phyloP scores from a whole-genome alignment of 2,329 filamentous ascomycete species.

The Monilinia laxa region DNA sequence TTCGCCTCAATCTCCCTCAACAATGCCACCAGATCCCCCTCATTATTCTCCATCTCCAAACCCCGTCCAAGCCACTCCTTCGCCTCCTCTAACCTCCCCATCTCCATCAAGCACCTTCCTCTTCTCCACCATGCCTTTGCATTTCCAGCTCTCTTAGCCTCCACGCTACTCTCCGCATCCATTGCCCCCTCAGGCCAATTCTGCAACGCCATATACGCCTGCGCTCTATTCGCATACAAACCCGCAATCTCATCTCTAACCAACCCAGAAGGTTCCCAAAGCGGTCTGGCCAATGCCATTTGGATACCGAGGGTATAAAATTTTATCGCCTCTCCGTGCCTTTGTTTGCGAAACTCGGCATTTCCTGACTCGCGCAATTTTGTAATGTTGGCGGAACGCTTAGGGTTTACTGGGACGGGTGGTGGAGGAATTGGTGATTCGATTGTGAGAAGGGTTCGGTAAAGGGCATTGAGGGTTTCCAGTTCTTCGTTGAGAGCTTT shows the following conservation, averaged over 20 bases:
- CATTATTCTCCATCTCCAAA: conserved; percentile 78
- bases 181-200: conserved; percentile 83
- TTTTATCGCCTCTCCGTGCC: conserved; percentile 71
- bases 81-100: conserved; percentile 83
- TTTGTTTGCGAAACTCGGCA: conserved; percentile 73
- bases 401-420: conserved; percentile 88
- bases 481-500: conserved; percentile 64
- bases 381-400: conserved; percentile 80
- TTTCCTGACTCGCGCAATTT: conserved; percentile 92
- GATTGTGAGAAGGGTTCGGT: conserved; percentile 69
- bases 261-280: conserved; percentile 83
- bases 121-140: conserved; percentile 93
- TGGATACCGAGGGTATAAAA: conserved; percentile 84
- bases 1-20: conserved; percentile 60
- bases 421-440: conserved; percentile 71
- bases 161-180: conserved; percentile 85
- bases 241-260: conserved; percentile 80
- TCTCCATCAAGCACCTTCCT: conserved; percentile 83
- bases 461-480: conserved; percentile 71
- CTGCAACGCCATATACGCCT: conserved; percentile 81
- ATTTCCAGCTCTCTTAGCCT: conserved; percentile 83
- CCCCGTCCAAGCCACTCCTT: conserved; percentile 72
- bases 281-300: conserved; percentile 79
- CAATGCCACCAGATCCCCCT: conserved; percentile 62
- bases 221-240: conserved; percentile 82